Conservation (phyloP, 1,284 basidiomycete genomes). For the Ustilago cynodontis region DNA sequence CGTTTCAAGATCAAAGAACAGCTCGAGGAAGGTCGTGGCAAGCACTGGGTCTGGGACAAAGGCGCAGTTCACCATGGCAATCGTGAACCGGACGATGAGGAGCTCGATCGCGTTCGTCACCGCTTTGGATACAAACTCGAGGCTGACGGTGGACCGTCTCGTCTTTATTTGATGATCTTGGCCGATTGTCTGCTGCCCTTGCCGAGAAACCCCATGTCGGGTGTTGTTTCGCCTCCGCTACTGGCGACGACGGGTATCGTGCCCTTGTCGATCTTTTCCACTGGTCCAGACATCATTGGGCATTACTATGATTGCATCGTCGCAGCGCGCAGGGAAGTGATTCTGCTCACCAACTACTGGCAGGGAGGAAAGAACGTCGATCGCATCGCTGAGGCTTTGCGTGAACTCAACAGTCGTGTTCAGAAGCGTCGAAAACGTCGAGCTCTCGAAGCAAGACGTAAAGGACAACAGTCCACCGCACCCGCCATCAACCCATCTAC, state of each 20-base stretch:
- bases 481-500: constrained; percentile 15
- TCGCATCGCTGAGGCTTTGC: constrained; percentile 63
- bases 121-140: constrained; percentile 58
- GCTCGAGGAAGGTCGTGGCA: constrained; percentile 61
- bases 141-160: constrained; percentile 57
- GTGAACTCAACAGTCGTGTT: constrained; percentile 59
- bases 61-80: constrained; percentile 62
- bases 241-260: constrained; percentile 67
- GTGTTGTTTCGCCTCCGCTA: constrained; percentile 66
- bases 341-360: constrained; percentile 70
- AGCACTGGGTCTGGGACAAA: constrained; percentile 67
- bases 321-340: constrained; percentile 62
- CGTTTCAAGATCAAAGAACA: constrained; percentile 65
- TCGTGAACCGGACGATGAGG: constrained; percentile 59
- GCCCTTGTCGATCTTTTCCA: constrained; percentile 67
- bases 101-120: constrained; percentile 58
- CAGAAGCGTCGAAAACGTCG: constrained; percentile 37
- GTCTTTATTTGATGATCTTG: constrained; percentile 66
- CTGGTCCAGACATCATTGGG: constrained; percentile 68
- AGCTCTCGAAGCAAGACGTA: constrained; percentile 28
- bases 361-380: constrained; percentile 67
- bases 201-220: constrained; percentile 59
- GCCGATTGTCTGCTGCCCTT: constrained; percentile 65
- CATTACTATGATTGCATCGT: constrained; percentile 70
- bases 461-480: constrained; percentile 9